Conservation (phyloP, 768 basidiomycete genomes). For the Pleurotus eryngii region DNA sequence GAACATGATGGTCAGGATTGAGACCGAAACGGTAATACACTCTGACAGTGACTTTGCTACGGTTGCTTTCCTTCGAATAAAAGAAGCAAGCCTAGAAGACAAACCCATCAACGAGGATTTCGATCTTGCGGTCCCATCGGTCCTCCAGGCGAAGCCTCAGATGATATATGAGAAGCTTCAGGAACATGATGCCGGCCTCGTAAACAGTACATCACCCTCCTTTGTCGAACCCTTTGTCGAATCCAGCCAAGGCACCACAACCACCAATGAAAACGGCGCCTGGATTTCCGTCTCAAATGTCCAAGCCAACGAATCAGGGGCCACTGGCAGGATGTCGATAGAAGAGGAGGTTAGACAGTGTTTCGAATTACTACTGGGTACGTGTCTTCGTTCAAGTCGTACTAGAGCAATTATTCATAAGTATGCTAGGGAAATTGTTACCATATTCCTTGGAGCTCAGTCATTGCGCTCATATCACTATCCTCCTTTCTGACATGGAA, state of each 20-base stretch:
- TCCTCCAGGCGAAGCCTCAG: conserved; percentile 46
- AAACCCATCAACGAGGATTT: conserved; percentile 34
- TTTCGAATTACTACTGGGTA: conserved; percentile 65
- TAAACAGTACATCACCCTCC: too few relatives aligned
- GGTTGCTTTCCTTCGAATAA: conserved; percentile 87
- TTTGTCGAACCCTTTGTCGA: neutral
- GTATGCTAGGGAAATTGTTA: conserved; percentile 48
- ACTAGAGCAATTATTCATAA: neutral
- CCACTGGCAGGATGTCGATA: conserved; percentile 42
- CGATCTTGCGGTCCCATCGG: conserved; percentile 39
- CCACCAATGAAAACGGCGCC: conserved; percentile 33
- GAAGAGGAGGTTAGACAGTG: conserved; percentile 73
- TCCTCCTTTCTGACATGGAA: conserved; percentile 80
- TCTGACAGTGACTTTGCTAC: conserved; percentile 82
- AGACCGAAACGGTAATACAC: conserved; percentile 71
- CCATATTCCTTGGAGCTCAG: conserved; percentile 47
- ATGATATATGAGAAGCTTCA: conserved; percentile 21
- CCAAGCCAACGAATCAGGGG: conserved; percentile 20
- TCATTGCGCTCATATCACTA: conserved; percentile 72
- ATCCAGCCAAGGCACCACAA: neutral
- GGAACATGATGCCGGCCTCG: conserved; percentile 1
- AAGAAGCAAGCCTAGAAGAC: conserved; percentile 55
- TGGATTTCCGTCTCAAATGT: conserved; percentile 75
- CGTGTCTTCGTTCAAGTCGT: neutral
- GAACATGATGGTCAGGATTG: conserved; percentile 36